Percentiles rank a stretch among this genome's conserved stretches.
Conservation (phyloP, 2,329 filamentous ascomycete species). For the Hypoxylon sp. region DNA sequence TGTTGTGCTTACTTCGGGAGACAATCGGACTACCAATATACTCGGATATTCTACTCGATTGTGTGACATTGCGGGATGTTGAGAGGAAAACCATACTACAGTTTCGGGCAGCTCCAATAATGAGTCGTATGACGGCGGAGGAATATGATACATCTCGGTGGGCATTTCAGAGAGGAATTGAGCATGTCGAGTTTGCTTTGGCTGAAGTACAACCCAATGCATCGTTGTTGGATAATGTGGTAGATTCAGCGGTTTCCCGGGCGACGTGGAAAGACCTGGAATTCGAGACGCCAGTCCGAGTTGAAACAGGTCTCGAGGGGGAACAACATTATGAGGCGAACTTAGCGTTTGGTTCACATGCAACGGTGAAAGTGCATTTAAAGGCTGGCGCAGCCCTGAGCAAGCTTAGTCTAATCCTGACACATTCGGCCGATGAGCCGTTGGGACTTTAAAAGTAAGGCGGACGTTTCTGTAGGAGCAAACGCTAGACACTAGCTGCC, state of each 20-base stretch:
- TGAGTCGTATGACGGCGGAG: no score
- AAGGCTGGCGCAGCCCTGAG: conserved; percentile 2
- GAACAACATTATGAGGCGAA: neutral
- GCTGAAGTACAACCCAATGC: neutral
- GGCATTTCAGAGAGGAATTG: conserved; percentile 1
- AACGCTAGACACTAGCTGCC: neutral
- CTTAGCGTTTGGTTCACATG: conserved; percentile 5
- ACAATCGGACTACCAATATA: conserved; percentile 5
- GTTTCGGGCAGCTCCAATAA: conserved; percentile 3
- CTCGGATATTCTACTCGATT: conserved; percentile 13
- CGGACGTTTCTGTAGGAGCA: neutral
- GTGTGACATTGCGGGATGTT: conserved; percentile 8
- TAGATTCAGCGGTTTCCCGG: neutral
- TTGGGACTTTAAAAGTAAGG: neutral
- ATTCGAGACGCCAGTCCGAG: neutral
- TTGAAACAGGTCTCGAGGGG: neutral
- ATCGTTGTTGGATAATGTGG: neutral
- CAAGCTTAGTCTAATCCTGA: conserved; percentile 8
- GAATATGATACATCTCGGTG: neutral
- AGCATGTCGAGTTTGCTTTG: conserved; percentile 4
- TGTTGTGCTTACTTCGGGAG: neutral
- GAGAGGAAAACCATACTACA: conserved; percentile 5
- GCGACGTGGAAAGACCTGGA: conserved; percentile 3
- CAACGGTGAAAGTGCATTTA: conserved; percentile 1
- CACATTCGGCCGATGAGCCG: neutral